phyloP scores from a whole-genome alignment of 1,284 basidiomycete species.

The Cronartium quercuum region DNA sequence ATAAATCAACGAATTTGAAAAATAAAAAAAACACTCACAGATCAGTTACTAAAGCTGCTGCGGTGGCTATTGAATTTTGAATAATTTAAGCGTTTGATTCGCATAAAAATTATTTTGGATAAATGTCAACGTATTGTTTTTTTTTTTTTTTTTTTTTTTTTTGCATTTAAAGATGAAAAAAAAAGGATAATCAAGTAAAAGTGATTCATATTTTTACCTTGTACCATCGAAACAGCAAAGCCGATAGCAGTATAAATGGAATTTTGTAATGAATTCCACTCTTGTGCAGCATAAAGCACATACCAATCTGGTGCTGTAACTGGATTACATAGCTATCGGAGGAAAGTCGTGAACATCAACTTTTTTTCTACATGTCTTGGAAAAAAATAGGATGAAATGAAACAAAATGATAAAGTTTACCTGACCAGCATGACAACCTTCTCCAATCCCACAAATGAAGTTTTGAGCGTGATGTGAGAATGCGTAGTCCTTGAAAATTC shows the following conservation, averaged over 20 bases:
- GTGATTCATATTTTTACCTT: conserved; percentile 9
- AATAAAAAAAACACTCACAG: neutral
- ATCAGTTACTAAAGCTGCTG: conserved; percentile 31
- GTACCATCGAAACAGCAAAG: conserved; percentile 39
- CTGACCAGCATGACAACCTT: conserved; percentile 31
- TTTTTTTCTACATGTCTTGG: neutral
- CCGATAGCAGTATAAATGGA: conserved; percentile 37
- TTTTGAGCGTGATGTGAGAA: conserved; percentile 33
- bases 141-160: too few species aligned
- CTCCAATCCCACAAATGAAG: conserved; percentile 38
- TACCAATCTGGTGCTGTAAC: conserved; percentile 35
- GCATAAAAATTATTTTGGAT: neutral
- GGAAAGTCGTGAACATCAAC: neutral
- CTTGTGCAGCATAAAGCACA: conserved; percentile 34
- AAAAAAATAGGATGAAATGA: neutral
- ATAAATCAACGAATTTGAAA: neutral
- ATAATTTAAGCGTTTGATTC: neutral
- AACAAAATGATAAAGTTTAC: neutral
- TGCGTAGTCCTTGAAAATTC: conserved; percentile 28
- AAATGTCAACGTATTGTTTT: too few species aligned
- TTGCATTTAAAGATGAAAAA: neutral
- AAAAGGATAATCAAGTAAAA: neutral
- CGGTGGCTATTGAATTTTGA: conserved; percentile 8
- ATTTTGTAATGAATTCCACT: conserved; percentile 38
- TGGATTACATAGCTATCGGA: conserved; percentile 27